Conservation (phyloP, 2,329 filamentous ascomycete genomes). For the Ophiostoma perfectum region DNA sequence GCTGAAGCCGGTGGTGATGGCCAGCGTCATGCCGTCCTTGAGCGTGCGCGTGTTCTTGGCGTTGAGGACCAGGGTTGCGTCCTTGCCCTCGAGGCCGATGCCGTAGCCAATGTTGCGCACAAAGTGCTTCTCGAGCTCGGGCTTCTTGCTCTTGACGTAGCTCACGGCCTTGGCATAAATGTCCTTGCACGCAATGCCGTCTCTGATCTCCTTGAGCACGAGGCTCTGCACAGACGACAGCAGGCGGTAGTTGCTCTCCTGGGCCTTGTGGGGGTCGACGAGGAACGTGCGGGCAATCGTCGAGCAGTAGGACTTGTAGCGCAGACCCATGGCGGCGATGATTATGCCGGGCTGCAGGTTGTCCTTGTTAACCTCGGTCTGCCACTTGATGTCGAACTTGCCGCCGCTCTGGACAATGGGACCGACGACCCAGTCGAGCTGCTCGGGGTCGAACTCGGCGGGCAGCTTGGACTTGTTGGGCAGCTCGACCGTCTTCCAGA, state of each 20-base stretch:
- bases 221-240: constrained; percentile 77
- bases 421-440: constrained; percentile 90
- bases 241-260: constrained; percentile 91
- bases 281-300: constrained; percentile 90
- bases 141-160: constrained; percentile 82
- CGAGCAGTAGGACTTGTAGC: constrained; percentile 94
- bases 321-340: constrained; percentile 80
- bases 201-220: constrained; percentile 85
- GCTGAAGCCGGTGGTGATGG: constrained; percentile 81
- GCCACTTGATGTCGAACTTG: constrained; percentile 84
- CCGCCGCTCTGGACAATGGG: constrained; percentile 93
- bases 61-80: constrained; percentile 76
- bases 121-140: constrained; percentile 92
- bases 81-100: constrained; percentile 86
- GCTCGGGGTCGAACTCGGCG: constrained; percentile 75
- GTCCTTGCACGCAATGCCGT: constrained; percentile 81
- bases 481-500: constrained; percentile 75
- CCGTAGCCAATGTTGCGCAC: constrained; percentile 86
- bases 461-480: constrained; percentile 71
- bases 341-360: constrained; percentile 88
- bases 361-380: constrained; percentile 71
- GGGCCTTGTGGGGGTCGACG: constrained; percentile 92
- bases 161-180: constrained; percentile 82
- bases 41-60: constrained; percentile 76
- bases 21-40: constrained; percentile 96